Conservation (phyloP, 2,329 filamentous ascomycete species). For the Cladobotryum mycophilum region DNA sequence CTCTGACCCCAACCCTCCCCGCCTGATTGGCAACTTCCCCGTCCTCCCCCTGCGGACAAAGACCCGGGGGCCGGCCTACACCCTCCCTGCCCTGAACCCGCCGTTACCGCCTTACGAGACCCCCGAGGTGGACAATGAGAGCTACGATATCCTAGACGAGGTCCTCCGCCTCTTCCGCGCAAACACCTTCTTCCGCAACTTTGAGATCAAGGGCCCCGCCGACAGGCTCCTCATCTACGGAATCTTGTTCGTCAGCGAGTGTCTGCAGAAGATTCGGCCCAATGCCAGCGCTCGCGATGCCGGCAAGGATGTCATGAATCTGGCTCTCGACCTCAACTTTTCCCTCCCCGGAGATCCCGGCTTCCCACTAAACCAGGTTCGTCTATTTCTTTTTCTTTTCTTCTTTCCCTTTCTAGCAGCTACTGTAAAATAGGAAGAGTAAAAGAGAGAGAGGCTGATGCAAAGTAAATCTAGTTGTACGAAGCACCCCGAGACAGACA, state of each 20-base stretch:
- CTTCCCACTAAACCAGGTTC: slow-evolving; percentile 84
- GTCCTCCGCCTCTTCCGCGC: slow-evolving; percentile 88
- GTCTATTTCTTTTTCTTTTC: slow-evolving; percentile 14
- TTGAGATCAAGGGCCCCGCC: slow-evolving; percentile 94
- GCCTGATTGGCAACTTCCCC: slow-evolving; percentile 79
- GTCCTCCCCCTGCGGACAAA: slow-evolving; percentile 91
- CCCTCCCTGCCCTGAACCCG: slow-evolving; percentile 57
- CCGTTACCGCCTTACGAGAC: slow-evolving; percentile 55
- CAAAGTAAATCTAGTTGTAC: slow-evolving; percentile 56
- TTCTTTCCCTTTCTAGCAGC: not conserved
- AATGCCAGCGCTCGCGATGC: slow-evolving; percentile 54
- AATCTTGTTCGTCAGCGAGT: slow-evolving; percentile 90
- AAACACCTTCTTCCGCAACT: slow-evolving; percentile 99
- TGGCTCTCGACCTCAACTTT: slow-evolving; percentile 89
- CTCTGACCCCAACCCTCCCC: slow-evolving; percentile 62
- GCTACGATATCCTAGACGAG: slow-evolving; percentile 95
- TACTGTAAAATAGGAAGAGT: not conserved
- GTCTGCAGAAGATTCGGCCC: slow-evolving; percentile 79
- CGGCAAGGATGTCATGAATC: slow-evolving; percentile 75
- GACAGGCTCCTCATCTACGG: slow-evolving; percentile 95
- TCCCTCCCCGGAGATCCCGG: slow-evolving; percentile 87
- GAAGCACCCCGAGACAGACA: slow-evolving; percentile 81
- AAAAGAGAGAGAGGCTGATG: not conserved
- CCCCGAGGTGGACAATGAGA: slow-evolving; percentile 79
- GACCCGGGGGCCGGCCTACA: slow-evolving; percentile 90